Conservation (phyloP, 2,329 filamentous ascomycete genomes). For the Trichoderma breve region DNA sequence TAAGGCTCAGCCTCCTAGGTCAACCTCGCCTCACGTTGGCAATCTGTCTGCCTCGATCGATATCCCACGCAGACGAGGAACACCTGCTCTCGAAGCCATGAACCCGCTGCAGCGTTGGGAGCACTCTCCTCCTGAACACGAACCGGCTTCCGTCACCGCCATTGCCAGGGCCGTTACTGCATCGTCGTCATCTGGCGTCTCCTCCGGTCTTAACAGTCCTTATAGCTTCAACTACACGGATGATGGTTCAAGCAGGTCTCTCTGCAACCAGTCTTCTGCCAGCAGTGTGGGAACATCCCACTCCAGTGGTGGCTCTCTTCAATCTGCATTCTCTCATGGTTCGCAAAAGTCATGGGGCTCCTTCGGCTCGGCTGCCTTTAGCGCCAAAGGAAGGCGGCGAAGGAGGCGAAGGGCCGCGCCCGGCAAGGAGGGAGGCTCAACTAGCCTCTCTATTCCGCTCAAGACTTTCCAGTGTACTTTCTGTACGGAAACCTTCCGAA, state of each 20-base stretch:
- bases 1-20: conserved; percentile 68
- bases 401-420: conserved; percentile 46
- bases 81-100: conserved; percentile 45
- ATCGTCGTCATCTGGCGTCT: conserved; percentile 46
- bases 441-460: conserved; percentile 41
- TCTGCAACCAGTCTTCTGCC: conserved; percentile 58
- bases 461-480: conserved; percentile 67
- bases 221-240: conserved; percentile 58
- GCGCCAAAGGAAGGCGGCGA: conserved; percentile 45
- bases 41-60: conserved; percentile 64
- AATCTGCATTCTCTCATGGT: conserved; percentile 57
- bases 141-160: conserved; percentile 57
- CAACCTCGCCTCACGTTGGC: conserved; percentile 66
- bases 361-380: conserved; percentile 44
- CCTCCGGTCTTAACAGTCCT: conserved; percentile 57
- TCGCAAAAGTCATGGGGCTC: conserved; percentile 58
- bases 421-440: conserved; percentile 33
- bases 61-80: conserved; percentile 63
- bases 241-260: conserved; percentile 57
- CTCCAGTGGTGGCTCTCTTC: conserved; percentile 57
- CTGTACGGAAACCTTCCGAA: conserved; percentile 66
- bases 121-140: conserved; percentile 58
- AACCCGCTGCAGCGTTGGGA: conserved; percentile 35
- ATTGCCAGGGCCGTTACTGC: conserved; percentile 58
- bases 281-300: conserved; percentile 62